Conservation (phyloP, 768 basidiomycete species). For the Gyrodon lividus region DNA sequence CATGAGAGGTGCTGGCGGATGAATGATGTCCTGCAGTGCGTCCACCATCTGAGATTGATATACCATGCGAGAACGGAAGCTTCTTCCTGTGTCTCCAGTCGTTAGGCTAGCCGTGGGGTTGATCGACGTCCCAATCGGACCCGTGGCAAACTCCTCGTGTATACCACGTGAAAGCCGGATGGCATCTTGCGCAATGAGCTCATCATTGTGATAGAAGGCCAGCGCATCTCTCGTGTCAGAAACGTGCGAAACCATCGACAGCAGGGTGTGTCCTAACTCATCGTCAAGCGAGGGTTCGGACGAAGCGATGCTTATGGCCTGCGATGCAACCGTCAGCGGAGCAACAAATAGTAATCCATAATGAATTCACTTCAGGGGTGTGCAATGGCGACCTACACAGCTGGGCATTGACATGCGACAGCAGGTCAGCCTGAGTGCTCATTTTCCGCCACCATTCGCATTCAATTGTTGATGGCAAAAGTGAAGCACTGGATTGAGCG, state of each 20-base stretch:
- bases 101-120: constrained; percentile 30
- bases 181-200: constrained; percentile 47
- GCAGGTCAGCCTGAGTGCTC: constrained; percentile 38
- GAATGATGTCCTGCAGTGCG: constrained; percentile 50
- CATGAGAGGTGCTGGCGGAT: constrained; percentile 40
- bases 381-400: constrained; percentile 38
- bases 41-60: constrained; percentile 43
- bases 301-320: constrained; percentile 32
- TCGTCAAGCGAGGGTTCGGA: constrained; percentile 47
- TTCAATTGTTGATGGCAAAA: constrained; percentile 14
- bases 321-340: constrained; percentile 10
- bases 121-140: constrained; percentile 34
- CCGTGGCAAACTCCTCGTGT: constrained; percentile 31
- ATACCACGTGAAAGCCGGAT: constrained; percentile 48
- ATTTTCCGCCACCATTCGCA: constrained; percentile 28
- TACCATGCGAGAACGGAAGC: constrained; percentile 42
- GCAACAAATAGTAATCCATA: not conserved
- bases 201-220: constrained; percentile 44
- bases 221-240: constrained; percentile 20
- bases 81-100: constrained; percentile 12
- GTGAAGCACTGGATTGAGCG: constrained; percentile 26
- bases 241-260: constrained; percentile 30
- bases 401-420: constrained; percentile 57
- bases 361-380: constrained; percentile 40
- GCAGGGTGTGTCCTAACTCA: constrained; percentile 50